Evolutionary conservation across 2,329 filamentous ascomycete species (phyloP), one percentile per base, ranked within the genome.

Genomic region (Lizonia empirigonia): DNA sequence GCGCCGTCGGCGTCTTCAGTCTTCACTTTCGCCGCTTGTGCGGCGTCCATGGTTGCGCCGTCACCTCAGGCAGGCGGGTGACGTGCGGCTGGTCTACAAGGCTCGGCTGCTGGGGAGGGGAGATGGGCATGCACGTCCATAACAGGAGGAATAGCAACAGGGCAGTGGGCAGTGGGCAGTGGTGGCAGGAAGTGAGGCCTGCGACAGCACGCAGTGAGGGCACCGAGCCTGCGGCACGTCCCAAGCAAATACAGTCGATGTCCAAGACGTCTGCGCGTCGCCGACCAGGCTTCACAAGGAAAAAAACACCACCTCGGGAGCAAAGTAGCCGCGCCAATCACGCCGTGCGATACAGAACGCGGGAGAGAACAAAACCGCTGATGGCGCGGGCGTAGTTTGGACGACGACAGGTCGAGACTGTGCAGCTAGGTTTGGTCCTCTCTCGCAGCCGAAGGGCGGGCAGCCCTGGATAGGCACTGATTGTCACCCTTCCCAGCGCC

Each of bases 1-100:
- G 61, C 50, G 36, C 42, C 56, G 37, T 68, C 65, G 55, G 55
- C 57, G 40, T 56, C 60, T 47, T 65, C 59, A 23, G 58, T 56
- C 41, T 55, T 59, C 38, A 55, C 40, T 36, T 53, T 57, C 22
- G 56, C 53, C 45, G 56, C 56, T 7, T 46, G 62, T 52, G 59
- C 48, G 51, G 56, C 61, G 53, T 69, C 68, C 52, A 60, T 70
- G 41, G 50, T 48, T 47, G 36, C 36, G 50, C 38, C 45, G 27
- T 59, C 53, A 40, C 49, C 44, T 40, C 40, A 42, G 36, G 35
- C 13, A 36, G 41, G 37, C 24, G 45, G 55, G 38, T 48, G 50
- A 50, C 37, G 42, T 45, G 46, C 41, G 29, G 34, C 24, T 41
- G 52, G 15, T 41, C 45, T 40, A 26, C 34, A 40, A 41, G 48